A percentile compares a stretch with the other conserved stretches of the same genome.
phyloP scores from a whole-genome alignment of 805 yeast genomes.

The Pichia paraexigua region DNA sequence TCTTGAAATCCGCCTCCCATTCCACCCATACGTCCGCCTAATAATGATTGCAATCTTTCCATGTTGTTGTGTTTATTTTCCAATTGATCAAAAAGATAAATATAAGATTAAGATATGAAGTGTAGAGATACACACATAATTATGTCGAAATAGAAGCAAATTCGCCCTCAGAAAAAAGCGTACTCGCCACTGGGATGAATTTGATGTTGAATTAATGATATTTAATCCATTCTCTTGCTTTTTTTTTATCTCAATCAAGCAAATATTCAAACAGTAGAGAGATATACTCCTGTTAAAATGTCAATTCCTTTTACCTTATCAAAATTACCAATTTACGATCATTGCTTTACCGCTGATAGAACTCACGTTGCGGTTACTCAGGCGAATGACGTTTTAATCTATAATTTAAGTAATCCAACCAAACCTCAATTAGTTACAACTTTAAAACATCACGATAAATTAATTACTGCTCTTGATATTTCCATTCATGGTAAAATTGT shows the following conservation, averaged over 20 bases:
- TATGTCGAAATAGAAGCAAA: not conserved
- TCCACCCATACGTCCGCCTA: conserved; percentile 29
- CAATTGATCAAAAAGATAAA: not conserved
- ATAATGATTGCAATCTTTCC: conserved; percentile 28
- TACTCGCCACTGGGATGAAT: not conserved
- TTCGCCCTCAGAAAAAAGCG: not conserved
- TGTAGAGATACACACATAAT: no score
- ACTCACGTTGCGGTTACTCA: conserved; percentile 71
- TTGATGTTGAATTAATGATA: not conserved
- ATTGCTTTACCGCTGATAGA: conserved; percentile 69
- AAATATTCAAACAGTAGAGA: conserved; percentile 24
- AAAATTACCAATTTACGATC: conserved; percentile 83
- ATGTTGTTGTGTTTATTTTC: conserved; percentile 8
- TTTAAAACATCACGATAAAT: conserved; percentile 81
- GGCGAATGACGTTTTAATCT: conserved; percentile 67
- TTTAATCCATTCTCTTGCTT: not conserved
- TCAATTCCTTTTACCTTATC: conserved; percentile 56
- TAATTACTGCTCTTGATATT: conserved; percentile 91
- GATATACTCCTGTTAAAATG: conserved; percentile 30
- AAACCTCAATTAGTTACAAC: conserved; percentile 58
- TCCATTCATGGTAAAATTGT: conserved; percentile 83
- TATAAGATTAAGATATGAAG: no score
- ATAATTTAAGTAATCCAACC: conserved; percentile 42
- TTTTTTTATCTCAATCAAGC: not conserved
- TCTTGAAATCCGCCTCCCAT: conserved; percentile 34